phyloP scores from a whole-genome alignment of 164 flowering plant genomes.

The Warburgia ugandensis region DNA sequence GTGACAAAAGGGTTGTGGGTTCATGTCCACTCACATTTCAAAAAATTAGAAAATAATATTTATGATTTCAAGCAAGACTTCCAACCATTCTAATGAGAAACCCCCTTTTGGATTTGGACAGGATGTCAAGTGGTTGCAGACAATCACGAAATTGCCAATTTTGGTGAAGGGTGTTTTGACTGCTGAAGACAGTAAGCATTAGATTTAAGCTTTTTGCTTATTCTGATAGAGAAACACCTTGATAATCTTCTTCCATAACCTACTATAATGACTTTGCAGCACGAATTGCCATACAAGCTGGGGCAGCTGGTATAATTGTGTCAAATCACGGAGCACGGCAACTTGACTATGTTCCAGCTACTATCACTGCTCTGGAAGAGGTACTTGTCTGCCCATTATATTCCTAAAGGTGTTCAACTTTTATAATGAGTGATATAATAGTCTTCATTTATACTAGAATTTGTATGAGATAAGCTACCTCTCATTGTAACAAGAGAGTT shows the following conservation, averaged over 20 bases:
- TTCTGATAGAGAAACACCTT: neutral
- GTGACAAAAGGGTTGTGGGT: too few species aligned
- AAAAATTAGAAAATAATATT: neutral
- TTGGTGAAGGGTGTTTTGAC: slow-evolving; percentile 86
- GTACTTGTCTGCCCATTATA: slow-evolving; percentile 18
- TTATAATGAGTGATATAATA: neutral
- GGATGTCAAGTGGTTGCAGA: slow-evolving; percentile 92
- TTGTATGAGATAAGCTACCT: too few species aligned
- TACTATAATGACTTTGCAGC: slow-evolving; percentile 31
- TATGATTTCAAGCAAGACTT: neutral
- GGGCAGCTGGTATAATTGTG: slow-evolving; percentile 87
- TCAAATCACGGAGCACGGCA: slow-evolving; percentile 98
- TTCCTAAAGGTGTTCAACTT: neutral
- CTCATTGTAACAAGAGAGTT: too few species aligned
- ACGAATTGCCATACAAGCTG: slow-evolving; percentile 52
- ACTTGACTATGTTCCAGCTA: slow-evolving; percentile 83
- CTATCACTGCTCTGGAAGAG: slow-evolving; percentile 81
- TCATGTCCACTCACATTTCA: neutral
- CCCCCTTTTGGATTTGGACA: slow-evolving; percentile 18
- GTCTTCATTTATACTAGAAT: too few species aligned
- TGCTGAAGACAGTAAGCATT: slow-evolving; percentile 71
- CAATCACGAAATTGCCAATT: slow-evolving; percentile 77
- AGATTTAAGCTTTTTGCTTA: neutral
- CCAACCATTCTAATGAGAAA: neutral
- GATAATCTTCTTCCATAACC: neutral